Evolutionary conservation across 1,284 basidiomycete species (phyloP).

Genomic region (Pseudozyma hubeiensis): DNA sequence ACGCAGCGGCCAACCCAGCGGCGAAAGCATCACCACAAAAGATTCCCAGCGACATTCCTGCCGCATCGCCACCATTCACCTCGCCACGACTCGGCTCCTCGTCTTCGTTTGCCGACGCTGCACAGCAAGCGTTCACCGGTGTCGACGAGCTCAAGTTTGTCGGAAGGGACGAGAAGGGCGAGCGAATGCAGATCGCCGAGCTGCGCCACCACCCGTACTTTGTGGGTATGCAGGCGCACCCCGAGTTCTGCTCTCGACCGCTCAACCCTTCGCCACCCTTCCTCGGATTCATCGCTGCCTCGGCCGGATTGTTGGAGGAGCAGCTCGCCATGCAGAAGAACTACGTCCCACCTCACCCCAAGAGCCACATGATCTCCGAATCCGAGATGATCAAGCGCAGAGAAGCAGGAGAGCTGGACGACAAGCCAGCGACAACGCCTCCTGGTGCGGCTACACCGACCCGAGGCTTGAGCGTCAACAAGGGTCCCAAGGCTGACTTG

Average conservation of each 20-base stretch:
- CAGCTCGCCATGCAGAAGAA: conserved; percentile 78
- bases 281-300: conserved; percentile 92
- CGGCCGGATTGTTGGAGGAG: conserved; percentile 79
- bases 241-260: conserved; percentile 98
- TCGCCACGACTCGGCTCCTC: conserved; percentile 32
- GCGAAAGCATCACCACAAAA: conserved; percentile 29
- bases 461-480: conserved; percentile 39
- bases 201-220: conserved; percentile 91
- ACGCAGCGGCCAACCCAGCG: conserved; percentile 54
- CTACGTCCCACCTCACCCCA: conserved; percentile 73
- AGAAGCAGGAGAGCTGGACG: conserved; percentile 43
- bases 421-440: conserved; percentile 52
- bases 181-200: conserved; percentile 97
- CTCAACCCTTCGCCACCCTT: conserved; percentile 97
- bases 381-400: conserved; percentile 48
- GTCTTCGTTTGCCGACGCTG: conserved; percentile 6
- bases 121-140: conserved; percentile 10
- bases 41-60: conserved; percentile 35
- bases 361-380: conserved; percentile 63
- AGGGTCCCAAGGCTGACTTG: conserved; percentile 31
- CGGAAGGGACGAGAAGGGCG: conserved; percentile 93
- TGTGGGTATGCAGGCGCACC: conserved; percentile 94
- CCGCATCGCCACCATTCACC: conserved; percentile 39
- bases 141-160: conserved; percentile 74
- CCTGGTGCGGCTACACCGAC: conserved; percentile 52